Evolutionary conservation across 1,284 basidiomycete species (phyloP), one percentile per base, ranked within the genome.

Genomic region (Takashimella tepidaria): DNA sequence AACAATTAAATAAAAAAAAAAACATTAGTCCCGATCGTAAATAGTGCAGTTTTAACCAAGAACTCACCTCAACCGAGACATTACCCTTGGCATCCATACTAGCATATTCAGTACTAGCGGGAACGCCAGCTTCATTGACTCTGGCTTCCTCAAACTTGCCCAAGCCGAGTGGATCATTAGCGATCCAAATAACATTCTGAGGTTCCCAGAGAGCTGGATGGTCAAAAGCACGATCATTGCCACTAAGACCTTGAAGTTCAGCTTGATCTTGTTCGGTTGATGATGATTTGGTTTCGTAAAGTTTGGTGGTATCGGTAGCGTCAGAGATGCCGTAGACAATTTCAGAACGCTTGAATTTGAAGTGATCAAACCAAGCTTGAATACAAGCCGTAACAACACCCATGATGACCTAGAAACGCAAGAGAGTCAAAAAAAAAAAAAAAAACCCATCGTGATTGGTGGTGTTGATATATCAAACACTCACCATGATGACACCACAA

Each of bases 171-270:
- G 61, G 60, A 59, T 78, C 76, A 40, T 75, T 58, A 31, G 70
- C 66, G 48, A 77, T 59, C 76, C 76, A 78, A 53, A 77, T 60
- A 42, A 64, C 47, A 11, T 75, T 72, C 56, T 74, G 72, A 44
- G 66, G 64, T 68, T 76, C 73, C 73, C 73, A 77, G 47, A 72
- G 45, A 4, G 75, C 75, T 4, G 76, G 76, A 65, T 77, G 71
- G 55, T 76, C 70, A 49, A 76, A 76, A 8, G 72, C 74, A 47
- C 59, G 56, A 26, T 63, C 58, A 37, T 50, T 51, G 45, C 54
- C 44, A 16, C 45, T 5, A 25, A 40, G 21, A 16, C 5, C 45
- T 22, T 26, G 56, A 45, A 58, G 41, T 52, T 64, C 63, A 49
- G 61, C 57, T 44, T 58, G 51, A 42, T 54, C 49, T 12, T 27